phyloP scores from a whole-genome alignment of 1,284 basidiomycete genomes.

The Stereum hirsutum region DNA sequence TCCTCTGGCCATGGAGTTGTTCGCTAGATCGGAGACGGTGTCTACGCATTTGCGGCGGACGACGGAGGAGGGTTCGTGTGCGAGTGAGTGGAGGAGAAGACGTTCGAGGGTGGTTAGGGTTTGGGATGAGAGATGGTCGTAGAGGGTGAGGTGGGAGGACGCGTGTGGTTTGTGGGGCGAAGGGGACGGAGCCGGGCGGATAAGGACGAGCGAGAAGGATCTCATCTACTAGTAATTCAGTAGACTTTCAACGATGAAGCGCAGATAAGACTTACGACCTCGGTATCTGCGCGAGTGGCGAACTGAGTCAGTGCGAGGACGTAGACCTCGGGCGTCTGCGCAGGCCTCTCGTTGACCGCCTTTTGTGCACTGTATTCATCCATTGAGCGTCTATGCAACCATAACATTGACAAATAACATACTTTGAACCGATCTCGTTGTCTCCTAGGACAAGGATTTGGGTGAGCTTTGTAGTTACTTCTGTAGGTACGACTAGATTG shows the following conservation, averaged over 20 bases:
- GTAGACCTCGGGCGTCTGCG: conserved; percentile 68
- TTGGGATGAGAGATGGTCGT: conserved; percentile 62
- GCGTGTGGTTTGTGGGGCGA: conserved; percentile 25
- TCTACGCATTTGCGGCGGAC: conserved; percentile 67
- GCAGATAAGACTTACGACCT: conserved; percentile 43
- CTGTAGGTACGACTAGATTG: conserved; percentile 47
- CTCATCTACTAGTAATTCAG: conserved; percentile 48
- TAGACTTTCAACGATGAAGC: background rate
- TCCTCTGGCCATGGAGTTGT: conserved; percentile 61
- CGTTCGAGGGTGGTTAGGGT: conserved; percentile 60
- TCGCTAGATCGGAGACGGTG: conserved; percentile 64
- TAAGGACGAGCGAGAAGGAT: conserved; percentile 70
- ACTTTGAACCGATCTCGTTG: conserved; percentile 68
- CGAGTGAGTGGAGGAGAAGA: conserved; percentile 57
- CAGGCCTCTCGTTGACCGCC: conserved; percentile 67
- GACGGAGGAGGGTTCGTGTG: conserved; percentile 42
- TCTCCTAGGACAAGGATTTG: conserved; percentile 76
- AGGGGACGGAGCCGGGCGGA: conserved; percentile 62
- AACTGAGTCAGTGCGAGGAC: conserved; percentile 69
- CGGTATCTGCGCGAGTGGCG: conserved; percentile 60
- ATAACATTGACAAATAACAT: conserved; percentile 18
- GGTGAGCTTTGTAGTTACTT: conserved; percentile 63
- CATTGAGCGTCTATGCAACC: conserved; percentile 4
- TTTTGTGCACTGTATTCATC: conserved; percentile 51
- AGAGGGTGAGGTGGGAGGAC: conserved; percentile 40